A percentile compares a stretch with the other conserved stretches of the same genome.
phyloP scores from a whole-genome alignment of 306 rosid genomes.

The Sechiopsis laciniata region DNA sequence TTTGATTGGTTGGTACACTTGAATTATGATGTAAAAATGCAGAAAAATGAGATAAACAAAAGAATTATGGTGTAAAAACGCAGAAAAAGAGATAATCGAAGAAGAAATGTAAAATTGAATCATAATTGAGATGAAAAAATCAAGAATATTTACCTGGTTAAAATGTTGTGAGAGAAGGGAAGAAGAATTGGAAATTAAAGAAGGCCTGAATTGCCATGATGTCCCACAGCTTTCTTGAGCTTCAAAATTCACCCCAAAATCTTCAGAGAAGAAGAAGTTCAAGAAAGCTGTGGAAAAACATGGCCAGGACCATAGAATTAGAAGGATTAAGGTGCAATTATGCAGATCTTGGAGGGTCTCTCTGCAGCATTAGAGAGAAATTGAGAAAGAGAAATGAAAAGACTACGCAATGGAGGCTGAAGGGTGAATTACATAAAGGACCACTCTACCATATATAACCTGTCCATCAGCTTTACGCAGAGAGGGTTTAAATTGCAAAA shows the following conservation, averaged over 20 bases:
- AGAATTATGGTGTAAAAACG: background rate
- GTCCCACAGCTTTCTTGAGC: constrained; percentile 99
- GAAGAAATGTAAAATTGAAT: background rate
- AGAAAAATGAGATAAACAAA: too few relatives aligned
- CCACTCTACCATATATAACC: constrained; percentile 22
- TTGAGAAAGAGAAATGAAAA: background rate
- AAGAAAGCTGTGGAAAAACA: constrained; percentile 99
- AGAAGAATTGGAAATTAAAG: background rate
- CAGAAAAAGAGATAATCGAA: background rate
- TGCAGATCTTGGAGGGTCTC: background rate
- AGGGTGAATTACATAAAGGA: background rate
- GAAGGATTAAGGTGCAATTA: constrained; percentile 19
- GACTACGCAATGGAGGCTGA: background rate
- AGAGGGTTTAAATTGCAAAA: constrained; percentile 40
- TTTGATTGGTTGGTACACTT: too few relatives aligned
- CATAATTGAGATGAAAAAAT: too few relatives aligned
- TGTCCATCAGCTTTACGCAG: constrained; percentile 63
- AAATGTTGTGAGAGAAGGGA: background rate
- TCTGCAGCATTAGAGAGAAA: background rate
- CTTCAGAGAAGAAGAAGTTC: constrained; percentile 41
- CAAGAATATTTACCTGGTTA: background rate
- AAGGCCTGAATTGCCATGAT: constrained; percentile 16
- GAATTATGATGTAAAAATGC: too few relatives aligned
- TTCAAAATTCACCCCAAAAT: constrained; percentile 32
- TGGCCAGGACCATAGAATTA: constrained; percentile 40